These are phyloP conservation scores for Blastocystis sp. DNA, from an alignment of 352 stramenopile species.

Conservation along the genomic window DNA sequence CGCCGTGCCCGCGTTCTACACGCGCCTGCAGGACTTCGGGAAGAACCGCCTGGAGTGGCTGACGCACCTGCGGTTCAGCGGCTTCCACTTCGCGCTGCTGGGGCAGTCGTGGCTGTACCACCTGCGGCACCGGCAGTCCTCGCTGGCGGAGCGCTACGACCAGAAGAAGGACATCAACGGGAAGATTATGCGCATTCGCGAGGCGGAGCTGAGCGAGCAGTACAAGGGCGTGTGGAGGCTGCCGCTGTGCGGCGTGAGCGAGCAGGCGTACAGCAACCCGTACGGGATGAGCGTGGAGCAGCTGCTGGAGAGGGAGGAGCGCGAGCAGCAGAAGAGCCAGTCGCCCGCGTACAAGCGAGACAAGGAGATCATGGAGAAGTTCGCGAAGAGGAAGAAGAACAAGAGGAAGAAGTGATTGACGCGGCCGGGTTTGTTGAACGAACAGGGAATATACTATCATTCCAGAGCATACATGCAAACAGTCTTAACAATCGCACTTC, in stretches of 20 bases:
- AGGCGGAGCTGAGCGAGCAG: neutral
- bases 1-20: conserved; percentile 6
- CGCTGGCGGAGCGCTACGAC: neutral
- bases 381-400: conserved; percentile 18
- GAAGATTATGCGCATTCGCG: conserved; percentile 38
- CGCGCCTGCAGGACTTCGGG: conserved; percentile 14
- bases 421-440: neutral
- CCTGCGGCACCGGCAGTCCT: conserved; percentile 8
- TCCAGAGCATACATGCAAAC: conserved; percentile 46
- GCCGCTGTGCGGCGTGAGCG: neutral
- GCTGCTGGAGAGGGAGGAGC: neutral
- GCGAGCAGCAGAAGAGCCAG: neutral
- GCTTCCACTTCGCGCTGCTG: conserved; percentile 57
- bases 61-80: conserved; percentile 38
- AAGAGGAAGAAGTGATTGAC: neutral
- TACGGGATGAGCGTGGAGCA: neutral
- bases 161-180: neutral
- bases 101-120: conserved; percentile 59
- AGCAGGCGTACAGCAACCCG: conserved; percentile 6
- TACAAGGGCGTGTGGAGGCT: conserved; percentile 32
- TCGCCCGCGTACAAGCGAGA: neutral
- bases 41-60: conserved; percentile 60
- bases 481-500: conserved; percentile 69
- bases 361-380: conserved; percentile 21
- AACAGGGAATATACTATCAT: conserved; percentile 41